A percentile compares a stretch with the other conserved stretches of the same genome.
Evolutionary conservation across 2,329 filamentous ascomycete species (phyloP).

Genomic region (Xylaria sp.): DNA sequence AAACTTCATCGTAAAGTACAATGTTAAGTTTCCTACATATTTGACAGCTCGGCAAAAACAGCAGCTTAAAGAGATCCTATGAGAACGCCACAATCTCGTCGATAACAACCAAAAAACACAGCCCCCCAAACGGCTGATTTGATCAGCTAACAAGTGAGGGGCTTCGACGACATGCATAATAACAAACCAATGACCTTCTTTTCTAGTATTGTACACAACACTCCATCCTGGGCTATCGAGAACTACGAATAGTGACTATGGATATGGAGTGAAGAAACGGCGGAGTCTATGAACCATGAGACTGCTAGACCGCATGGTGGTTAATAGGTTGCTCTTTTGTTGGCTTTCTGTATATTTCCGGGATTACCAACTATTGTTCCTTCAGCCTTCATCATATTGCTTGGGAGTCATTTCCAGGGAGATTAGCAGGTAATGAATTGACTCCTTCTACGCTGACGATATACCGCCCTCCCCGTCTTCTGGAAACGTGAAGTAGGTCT

Average conservation of each 20-base stretch:
- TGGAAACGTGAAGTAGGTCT: not conserved
- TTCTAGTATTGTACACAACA: conserved; percentile 8
- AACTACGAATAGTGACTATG: not conserved
- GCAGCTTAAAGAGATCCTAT: conserved; percentile 79
- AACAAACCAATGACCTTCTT: conserved; percentile 19
- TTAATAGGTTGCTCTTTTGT: conserved; percentile 1
- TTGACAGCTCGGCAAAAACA: conserved; percentile 81
- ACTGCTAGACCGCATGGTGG: not conserved
- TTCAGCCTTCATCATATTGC: not conserved
- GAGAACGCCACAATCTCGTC: conserved; percentile 26
- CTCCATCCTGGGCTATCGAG: not conserved
- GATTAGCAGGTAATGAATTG: conserved; percentile 16
- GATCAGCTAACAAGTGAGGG: not conserved
- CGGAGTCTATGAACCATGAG: conserved; percentile 6
- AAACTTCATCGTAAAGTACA: conserved; percentile 87
- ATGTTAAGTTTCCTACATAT: conserved; percentile 86
- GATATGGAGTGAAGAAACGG: conserved; percentile 7
- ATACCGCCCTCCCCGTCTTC: not conserved
- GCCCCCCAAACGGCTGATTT: not conserved
- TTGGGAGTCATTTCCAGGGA: conserved; percentile 3
- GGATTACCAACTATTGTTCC: not conserved
- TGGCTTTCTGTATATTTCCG: not conserved
- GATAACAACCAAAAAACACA: not conserved
- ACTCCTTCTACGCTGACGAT: conserved; percentile 9
- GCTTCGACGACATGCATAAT: conserved; percentile 11